Conservation (phyloP, 805 yeast genomes). For the Groenewaldozyma salmanticensis region DNA sequence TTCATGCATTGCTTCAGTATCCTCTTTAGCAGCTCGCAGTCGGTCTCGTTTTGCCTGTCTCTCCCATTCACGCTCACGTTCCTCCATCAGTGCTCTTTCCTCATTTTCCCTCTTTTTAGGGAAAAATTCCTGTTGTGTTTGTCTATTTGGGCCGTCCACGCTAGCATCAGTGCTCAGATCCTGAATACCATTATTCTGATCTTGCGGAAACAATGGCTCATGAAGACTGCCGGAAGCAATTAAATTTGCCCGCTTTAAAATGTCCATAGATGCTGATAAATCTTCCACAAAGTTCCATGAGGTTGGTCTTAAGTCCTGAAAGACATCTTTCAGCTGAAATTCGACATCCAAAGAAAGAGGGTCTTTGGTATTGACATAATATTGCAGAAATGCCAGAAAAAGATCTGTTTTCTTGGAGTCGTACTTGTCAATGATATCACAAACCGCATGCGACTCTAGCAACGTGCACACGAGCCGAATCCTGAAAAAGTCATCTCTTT, state of each 20-base stretch:
- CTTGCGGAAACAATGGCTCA: constrained; percentile 6
- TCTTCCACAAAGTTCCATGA: constrained; percentile 31
- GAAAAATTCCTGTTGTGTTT: not conserved
- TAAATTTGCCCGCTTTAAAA: constrained; percentile 31
- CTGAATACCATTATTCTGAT: not conserved
- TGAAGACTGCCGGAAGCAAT: constrained; percentile 19
- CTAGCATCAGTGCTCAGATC: constrained; percentile 18
- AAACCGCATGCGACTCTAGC: constrained; percentile 24
- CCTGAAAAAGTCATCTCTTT: constrained; percentile 62
- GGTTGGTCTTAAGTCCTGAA: constrained; percentile 26
- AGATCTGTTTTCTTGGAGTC: constrained; percentile 19
- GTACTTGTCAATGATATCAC: not conserved
- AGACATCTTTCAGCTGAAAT: constrained; percentile 41
- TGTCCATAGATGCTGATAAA: constrained; percentile 35
- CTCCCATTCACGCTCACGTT: constrained; percentile 18
- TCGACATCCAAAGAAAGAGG: constrained; percentile 56
- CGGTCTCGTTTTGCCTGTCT: constrained; percentile 20
- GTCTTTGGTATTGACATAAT: constrained; percentile 52
- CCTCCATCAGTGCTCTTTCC: constrained; percentile 19
- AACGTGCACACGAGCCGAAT: constrained; percentile 44
- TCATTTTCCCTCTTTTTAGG: constrained; percentile 14
- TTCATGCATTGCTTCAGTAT: constrained; percentile 38
- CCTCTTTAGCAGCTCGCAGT: constrained; percentile 24
- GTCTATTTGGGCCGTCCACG: constrained; percentile 15
- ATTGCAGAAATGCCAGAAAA: constrained; percentile 57